Base-by-base conservation (phyloP, 2,329 filamentous ascomycete species). In the Xylogone sp. region DNA sequence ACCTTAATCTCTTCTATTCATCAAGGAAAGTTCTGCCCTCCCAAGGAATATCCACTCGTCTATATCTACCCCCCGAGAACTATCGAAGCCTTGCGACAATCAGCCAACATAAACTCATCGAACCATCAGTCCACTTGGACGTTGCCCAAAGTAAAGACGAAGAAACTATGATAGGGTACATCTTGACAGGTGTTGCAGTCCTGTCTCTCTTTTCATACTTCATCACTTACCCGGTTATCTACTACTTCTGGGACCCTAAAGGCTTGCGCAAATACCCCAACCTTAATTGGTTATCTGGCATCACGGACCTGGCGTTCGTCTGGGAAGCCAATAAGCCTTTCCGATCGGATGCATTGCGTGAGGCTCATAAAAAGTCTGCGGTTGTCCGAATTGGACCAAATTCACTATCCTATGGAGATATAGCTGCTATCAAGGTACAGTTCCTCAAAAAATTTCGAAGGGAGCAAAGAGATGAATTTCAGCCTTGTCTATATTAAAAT, bases 271-370 rank as follows among this genome's bases (percentile, higher is more conserved):
- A 68, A 59, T 78, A 74, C 46, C 73, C 74, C 6, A 72, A 70
- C 53, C 62, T 77, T 49, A 66, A 65, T 18, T 55, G 64, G 3
- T 65, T 76, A 13, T 71, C 75, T 0, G 75, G 73, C 12, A 67
- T 77, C 29, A 72, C 71, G 5, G 69, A 72, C 46, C 56, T 79
- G 2, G 69, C 73, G 1, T 79, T 75, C 59, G 75, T 76, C 66
- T 54, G 72, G 3, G 64, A 76, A 18, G 71, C 75, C 1, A 68
- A 69, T 16, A 62, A 65, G 10, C 73, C 70, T 0, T 71, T 71
- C 53, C 71, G 75, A 13, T 77, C 75, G 1, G 65, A 63, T 12
- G 64, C 70, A 21, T 65, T 78, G 10, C 53, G 62, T 2, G 66
- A 75, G 53, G 60, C 75, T 43, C 77, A 80, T 62, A 72, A 74